phyloP scores from a whole-genome alignment of 192 early-diverging fungal species.

The Irineochytrium annulatum region DNA sequence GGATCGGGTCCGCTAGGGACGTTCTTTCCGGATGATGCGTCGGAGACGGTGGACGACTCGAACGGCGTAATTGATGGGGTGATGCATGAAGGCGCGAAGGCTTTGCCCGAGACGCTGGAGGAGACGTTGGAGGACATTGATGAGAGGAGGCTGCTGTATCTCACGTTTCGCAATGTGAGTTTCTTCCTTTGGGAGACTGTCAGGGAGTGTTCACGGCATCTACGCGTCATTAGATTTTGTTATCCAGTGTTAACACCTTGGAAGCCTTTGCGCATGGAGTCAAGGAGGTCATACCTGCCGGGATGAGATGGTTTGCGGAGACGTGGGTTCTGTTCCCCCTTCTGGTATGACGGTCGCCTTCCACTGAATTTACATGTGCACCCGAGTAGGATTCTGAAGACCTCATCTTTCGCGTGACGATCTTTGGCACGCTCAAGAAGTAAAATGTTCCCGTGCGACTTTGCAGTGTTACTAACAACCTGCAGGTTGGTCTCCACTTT shows the following conservation, averaged over 20 bases:
- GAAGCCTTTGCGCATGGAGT: conserved; percentile 11
- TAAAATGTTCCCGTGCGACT: background rate
- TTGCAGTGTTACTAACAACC: background rate
- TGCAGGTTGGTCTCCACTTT: conserved; percentile 2
- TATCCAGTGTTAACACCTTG: conserved; percentile 6
- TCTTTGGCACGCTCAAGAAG: conserved; percentile 13
- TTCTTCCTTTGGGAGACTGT: no score
- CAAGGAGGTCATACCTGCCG: conserved; percentile 2
- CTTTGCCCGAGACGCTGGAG: background rate
- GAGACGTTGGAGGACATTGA: background rate
- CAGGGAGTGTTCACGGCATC: no score
- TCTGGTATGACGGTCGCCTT: background rate
- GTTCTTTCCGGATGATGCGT: background rate
- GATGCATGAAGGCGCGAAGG: no score
- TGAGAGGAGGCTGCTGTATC: conserved; percentile 8
- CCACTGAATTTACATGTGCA: background rate
- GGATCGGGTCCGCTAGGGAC: background rate
- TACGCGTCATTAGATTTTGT: conserved; percentile 13
- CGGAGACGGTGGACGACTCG: background rate
- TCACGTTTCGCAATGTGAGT: conserved; percentile 14
- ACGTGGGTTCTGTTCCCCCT: conserved; percentile 8
- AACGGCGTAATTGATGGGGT: no score
- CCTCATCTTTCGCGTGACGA: conserved; percentile 5
- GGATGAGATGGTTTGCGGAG: conserved; percentile 9
- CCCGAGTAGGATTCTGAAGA: background rate